Percentiles rank a stretch among this genome's conserved stretches.
Evolutionary conservation across 768 basidiomycete genomes (phyloP).

Genomic region (Coprinopsis marcescibilis): DNA sequence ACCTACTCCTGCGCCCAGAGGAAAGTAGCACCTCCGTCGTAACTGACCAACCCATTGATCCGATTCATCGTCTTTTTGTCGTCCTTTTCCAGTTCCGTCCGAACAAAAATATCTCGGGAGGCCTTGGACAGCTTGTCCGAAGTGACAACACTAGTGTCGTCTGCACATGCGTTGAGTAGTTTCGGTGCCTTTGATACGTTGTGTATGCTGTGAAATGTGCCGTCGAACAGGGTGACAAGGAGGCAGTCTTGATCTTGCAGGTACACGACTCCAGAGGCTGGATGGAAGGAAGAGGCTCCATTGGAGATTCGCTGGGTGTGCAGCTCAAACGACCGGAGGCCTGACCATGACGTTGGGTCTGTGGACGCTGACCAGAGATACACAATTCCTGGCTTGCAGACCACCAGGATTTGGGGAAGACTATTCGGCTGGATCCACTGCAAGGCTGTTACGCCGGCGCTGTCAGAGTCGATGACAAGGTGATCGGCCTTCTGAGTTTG

Average conservation of each 20-base stretch:
- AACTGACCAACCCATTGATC: constrained; percentile 54
- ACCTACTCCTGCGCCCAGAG: constrained; percentile 75
- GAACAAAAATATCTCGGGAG: constrained; percentile 46
- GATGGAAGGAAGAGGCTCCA: constrained; percentile 55
- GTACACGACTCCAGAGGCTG: constrained; percentile 57
- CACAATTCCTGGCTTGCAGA: constrained; percentile 55
- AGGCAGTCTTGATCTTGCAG: constrained; percentile 43
- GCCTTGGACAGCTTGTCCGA: constrained; percentile 42
- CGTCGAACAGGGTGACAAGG: constrained; percentile 60
- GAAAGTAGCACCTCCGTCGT: constrained; percentile 48
- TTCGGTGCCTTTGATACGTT: constrained; percentile 45
- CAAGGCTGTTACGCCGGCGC: constrained; percentile 44
- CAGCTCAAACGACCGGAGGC: constrained; percentile 37
- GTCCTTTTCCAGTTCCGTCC: constrained; percentile 36
- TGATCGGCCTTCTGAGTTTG: constrained; percentile 23
- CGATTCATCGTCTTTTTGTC: constrained; percentile 49
- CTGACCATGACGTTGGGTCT: constrained; percentile 37
- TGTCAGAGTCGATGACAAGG: constrained; percentile 32
- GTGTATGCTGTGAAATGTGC: constrained; percentile 60
- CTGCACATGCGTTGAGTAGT: constrained; percentile 13
- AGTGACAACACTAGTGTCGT: constrained; percentile 21
- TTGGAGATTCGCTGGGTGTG: constrained; percentile 44
- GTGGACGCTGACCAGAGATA: constrained; percentile 46
- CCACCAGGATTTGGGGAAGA: constrained; percentile 51
- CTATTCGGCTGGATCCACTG: constrained; percentile 43